Percentiles rank a stretch among this genome's conserved stretches.
These are phyloP conservation scores for Trichoderma orchidacearum DNA, from an alignment of 495 filamentous ascomycete species.

Conservation along the genomic window DNA sequence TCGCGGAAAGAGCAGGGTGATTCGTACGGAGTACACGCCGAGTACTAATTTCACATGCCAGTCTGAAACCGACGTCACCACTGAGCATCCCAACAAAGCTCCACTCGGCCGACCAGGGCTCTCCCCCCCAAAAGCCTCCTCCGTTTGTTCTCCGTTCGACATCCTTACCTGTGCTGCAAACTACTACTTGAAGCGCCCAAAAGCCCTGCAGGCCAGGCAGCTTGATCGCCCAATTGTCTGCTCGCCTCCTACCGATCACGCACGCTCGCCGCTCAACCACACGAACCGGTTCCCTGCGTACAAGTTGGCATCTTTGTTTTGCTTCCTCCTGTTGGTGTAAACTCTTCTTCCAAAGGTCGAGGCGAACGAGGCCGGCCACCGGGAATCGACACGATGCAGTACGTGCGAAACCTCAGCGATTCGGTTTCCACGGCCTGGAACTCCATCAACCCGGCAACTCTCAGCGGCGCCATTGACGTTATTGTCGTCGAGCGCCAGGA, in stretches of 20 bases:
- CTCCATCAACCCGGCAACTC: constrained; percentile 94
- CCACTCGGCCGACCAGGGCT: background rate
- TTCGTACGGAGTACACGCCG: too few relatives aligned
- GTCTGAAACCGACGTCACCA: background rate
- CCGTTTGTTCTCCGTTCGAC: background rate
- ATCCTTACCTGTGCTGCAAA: background rate
- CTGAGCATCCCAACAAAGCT: background rate
- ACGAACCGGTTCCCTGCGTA: too few relatives aligned
- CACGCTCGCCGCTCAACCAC: background rate
- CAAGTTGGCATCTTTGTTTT: background rate
- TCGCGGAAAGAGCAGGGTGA: too few relatives aligned
- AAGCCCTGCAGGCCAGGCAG: background rate
- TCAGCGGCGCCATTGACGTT: constrained; percentile 96
- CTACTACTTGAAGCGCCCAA: background rate
- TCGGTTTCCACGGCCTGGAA: constrained; percentile 99
- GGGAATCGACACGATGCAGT: constrained; percentile 59
- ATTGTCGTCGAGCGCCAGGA: constrained; percentile 97
- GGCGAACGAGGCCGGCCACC: background rate
- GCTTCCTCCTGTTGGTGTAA: background rate
- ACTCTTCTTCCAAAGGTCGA: background rate
- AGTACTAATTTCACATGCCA: constrained; percentile 1
- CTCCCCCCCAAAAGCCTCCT: background rate
- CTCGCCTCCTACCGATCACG: background rate
- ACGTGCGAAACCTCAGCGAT: constrained; percentile 90
- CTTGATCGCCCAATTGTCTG: background rate